phyloP scores from a whole-genome alignment of 2,329 filamentous ascomycete species.

The Amauroascus verrucosus region DNA sequence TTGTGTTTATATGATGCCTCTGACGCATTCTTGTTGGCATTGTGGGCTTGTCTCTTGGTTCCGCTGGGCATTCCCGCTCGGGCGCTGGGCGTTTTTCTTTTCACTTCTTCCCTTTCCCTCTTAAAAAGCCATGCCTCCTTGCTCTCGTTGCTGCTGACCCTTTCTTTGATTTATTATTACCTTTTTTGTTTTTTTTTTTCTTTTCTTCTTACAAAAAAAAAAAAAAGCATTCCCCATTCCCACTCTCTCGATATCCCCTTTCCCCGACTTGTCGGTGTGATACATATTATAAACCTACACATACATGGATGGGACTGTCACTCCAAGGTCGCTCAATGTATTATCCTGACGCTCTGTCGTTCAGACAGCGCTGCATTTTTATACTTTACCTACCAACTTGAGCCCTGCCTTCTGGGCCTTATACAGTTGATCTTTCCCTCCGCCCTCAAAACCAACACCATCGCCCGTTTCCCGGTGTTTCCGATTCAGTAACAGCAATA shows the following conservation, averaged over 20 bases:
- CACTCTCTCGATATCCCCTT: not conserved
- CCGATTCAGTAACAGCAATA: not conserved
- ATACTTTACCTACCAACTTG: not conserved
- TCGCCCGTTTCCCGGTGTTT: not conserved
- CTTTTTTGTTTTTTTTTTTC: too few relatives aligned
- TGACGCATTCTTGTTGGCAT: slow-evolving; percentile 18
- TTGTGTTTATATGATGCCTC: slow-evolving; percentile 12
- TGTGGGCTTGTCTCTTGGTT: slow-evolving; percentile 14
- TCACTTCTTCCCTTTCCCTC: slow-evolving; percentile 8
- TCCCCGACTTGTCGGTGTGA: not conserved
- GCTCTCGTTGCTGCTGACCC: slow-evolving; percentile 13
- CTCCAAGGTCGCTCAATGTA: slow-evolving; percentile 10
- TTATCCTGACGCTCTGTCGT: slow-evolving; percentile 2
- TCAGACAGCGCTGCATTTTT: not conserved
- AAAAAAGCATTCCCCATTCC: too few relatives aligned
- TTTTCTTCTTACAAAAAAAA: too few relatives aligned
- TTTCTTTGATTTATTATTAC: not conserved
- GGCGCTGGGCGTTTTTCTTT: slow-evolving; percentile 13
- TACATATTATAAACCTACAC: not conserved
- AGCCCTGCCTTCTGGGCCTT: not conserved
- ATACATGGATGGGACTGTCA: not conserved
- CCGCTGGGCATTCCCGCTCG: slow-evolving; percentile 15
- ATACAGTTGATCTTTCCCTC: not conserved
- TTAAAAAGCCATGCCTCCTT: slow-evolving; percentile 16
- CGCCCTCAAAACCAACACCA: not conserved